phyloP scores from a whole-genome alignment of 306 rosid species.

The Casuarina glauca region DNA sequence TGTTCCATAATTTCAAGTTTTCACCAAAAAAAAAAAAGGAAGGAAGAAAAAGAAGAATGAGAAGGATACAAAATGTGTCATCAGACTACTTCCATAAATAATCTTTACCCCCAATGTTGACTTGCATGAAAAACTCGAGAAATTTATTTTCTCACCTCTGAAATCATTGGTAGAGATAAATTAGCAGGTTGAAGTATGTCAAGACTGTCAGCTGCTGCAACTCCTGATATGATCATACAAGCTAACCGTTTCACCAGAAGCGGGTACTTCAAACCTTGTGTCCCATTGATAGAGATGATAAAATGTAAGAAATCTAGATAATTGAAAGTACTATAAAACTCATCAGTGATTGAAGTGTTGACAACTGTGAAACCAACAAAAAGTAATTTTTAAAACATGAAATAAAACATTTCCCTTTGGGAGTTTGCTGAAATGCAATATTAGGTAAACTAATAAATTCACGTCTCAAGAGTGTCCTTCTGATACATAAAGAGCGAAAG shows the following conservation, averaged over 20 bases:
- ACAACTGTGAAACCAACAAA: neutral
- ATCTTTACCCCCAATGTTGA: neutral
- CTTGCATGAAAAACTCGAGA: neutral
- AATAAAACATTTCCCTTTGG: too few relatives aligned
- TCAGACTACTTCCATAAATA: neutral
- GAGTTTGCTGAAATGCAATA: too few relatives aligned
- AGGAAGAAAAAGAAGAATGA: too few relatives aligned
- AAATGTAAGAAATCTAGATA: constrained; percentile 3
- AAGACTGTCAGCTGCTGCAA: constrained; percentile 53
- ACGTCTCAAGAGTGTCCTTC: too few relatives aligned
- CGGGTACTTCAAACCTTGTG: constrained; percentile 74
- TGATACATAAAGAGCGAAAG: too few relatives aligned
- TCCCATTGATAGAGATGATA: constrained; percentile 48
- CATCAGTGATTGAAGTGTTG: neutral
- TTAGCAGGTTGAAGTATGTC: constrained; percentile 89
- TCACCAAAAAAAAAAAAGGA: neutral
- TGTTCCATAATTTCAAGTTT: neutral
- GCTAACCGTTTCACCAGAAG: constrained; percentile 85
- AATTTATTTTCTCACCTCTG: constrained; percentile 42
- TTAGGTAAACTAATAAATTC: too few relatives aligned
- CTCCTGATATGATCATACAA: constrained; percentile 83
- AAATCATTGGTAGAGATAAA: constrained; percentile 59
- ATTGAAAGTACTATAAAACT: neutral
- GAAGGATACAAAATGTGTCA: neutral
- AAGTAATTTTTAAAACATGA: neutral